These are phyloP conservation scores for Kwoniella botswanensis DNA, from an alignment of 768 basidiomycete genomes.

Conservation along the genomic window DNA sequence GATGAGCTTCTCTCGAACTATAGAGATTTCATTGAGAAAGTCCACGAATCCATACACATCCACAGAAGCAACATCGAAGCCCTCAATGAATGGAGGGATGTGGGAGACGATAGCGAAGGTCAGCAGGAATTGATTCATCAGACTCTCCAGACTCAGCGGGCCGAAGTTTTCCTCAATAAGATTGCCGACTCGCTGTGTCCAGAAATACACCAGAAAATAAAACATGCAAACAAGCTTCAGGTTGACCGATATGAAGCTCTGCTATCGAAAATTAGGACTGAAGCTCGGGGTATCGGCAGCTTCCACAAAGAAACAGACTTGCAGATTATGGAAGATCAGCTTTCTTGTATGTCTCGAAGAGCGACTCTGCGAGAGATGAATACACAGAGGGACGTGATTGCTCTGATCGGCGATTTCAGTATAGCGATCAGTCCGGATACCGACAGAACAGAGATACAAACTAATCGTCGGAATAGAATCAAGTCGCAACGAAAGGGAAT, in stretches of 20 bases:
- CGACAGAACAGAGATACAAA: too few relatives aligned
- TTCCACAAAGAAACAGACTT: too few relatives aligned
- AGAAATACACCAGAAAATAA: not conserved
- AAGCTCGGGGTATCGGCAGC: too few relatives aligned
- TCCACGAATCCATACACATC: not conserved
- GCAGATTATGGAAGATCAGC: too few relatives aligned
- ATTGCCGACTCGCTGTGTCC: not conserved
- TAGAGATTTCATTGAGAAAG: not conserved
- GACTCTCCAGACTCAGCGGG: not conserved
- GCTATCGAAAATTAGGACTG: not conserved
- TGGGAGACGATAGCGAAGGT: not conserved
- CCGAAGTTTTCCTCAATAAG: not conserved
- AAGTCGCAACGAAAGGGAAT: too few relatives aligned
- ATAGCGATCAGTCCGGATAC: too few relatives aligned
- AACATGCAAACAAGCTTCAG: not conserved
- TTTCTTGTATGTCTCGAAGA: too few relatives aligned
- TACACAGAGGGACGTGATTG: too few relatives aligned
- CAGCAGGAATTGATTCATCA: not conserved
- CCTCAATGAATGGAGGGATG: not conserved
- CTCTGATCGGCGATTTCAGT: too few relatives aligned
- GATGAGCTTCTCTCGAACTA: not conserved
- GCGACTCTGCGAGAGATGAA: too few relatives aligned
- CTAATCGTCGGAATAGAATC: too few relatives aligned
- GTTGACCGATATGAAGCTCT: not conserved
- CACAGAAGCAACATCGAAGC: not conserved